Conservation (phyloP, 2,329 filamentous ascomycete genomes). For the Aspergillus tamarii region DNA sequence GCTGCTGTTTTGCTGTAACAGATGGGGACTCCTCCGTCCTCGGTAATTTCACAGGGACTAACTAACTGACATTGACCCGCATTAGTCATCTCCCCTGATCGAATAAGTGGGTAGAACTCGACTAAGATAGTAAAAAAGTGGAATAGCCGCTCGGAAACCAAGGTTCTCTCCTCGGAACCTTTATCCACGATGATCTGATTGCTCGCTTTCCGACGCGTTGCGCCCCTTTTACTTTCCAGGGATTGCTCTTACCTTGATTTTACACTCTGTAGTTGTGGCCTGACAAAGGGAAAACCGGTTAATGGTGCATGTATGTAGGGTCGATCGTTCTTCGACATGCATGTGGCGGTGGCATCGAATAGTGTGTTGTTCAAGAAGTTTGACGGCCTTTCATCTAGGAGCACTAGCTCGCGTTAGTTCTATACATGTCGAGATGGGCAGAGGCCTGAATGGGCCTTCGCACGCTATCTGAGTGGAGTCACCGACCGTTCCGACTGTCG, state of each 20-base stretch:
- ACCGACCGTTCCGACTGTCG: slow-evolving; percentile 9
- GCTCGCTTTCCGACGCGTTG: not conserved
- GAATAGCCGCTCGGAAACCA: not conserved
- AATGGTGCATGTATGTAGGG: not conserved
- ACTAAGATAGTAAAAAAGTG: not conserved
- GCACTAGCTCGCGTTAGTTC: slow-evolving; percentile 5
- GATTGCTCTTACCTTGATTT: not conserved
- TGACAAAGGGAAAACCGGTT: slow-evolving; percentile 1
- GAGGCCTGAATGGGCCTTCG: not conserved
- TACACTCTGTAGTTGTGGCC: not conserved
- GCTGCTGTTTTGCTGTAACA: not conserved
- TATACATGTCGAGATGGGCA: not conserved
- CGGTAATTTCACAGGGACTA: not conserved
- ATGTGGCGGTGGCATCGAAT: not conserved
- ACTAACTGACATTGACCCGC: not conserved
- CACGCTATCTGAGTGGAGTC: slow-evolving; percentile 6
- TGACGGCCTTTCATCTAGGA: not conserved
- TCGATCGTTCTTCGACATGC: not conserved
- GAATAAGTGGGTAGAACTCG: not conserved
- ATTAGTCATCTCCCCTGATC: not conserved
- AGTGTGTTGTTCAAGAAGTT: not conserved
- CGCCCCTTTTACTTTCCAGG: not conserved
- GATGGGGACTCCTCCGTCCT: not conserved
- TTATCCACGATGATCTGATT: slow-evolving; percentile 1
- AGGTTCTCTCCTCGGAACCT: not conserved